A percentile compares a stretch with the other conserved stretches of the same genome.
These are phyloP conservation scores for Helicostylum pulchrum DNA, from an alignment of 192 early-diverging fungal genomes.

Conservation along the genomic window DNA sequence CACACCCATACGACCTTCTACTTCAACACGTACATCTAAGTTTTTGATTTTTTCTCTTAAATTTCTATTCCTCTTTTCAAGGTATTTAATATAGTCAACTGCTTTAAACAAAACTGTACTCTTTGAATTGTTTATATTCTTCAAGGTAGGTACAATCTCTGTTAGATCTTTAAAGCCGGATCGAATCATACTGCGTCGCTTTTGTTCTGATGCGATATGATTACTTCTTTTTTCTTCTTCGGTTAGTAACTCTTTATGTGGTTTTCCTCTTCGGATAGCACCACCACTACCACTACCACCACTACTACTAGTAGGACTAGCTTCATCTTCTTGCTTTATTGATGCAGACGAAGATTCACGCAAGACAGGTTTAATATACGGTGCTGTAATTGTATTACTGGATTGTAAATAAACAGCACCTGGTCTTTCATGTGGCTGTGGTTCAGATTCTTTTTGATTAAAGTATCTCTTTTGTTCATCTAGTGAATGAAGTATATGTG, in stretches of 20 bases:
- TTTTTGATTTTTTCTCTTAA: conserved; percentile 30
- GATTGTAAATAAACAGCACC: conserved; percentile 11
- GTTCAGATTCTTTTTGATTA: not conserved
- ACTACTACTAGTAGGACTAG: not conserved
- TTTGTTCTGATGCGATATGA: conserved; percentile 76
- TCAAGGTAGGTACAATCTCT: conserved; percentile 80
- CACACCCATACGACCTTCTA: conserved; percentile 16
- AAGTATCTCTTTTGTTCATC: conserved; percentile 7
- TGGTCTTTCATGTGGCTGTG: not conserved
- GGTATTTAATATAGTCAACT: conserved; percentile 61
- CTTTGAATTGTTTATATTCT: conserved; percentile 63
- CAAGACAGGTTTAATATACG: conserved; percentile 9
- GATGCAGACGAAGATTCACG: not conserved
- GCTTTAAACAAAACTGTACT: conserved; percentile 67
- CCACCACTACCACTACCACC: conserved; percentile 1
- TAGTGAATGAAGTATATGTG: conserved; percentile 9
- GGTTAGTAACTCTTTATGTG: conserved; percentile 65
- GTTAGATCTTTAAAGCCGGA: conserved; percentile 88
- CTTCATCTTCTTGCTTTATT: not conserved
- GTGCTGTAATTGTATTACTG: conserved; percentile 11
- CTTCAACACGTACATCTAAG: conserved; percentile 33
- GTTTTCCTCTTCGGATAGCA: conserved; percentile 25
- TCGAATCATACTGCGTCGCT: conserved; percentile 70
- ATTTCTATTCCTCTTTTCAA: conserved; percentile 54
- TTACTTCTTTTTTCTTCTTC: conserved; percentile 75